Percentiles rank a stretch among this genome's conserved stretches.
Evolutionary conservation across 2,329 filamentous ascomycete species (phyloP).

Genomic region (Nothophaeocryptopus gaeumannii): DNA sequence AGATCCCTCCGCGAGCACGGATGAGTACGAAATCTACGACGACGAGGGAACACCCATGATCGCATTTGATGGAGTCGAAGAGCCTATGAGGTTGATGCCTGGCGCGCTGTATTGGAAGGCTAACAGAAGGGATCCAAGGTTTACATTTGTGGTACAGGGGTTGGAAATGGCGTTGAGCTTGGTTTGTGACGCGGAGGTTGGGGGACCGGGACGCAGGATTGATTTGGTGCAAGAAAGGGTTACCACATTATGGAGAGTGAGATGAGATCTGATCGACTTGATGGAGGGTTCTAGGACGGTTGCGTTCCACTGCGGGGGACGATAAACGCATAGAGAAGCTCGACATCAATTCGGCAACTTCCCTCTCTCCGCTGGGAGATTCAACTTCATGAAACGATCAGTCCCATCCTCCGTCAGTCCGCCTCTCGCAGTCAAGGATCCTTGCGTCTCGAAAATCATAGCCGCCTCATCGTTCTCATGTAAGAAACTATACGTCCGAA

Average conservation of each 20-base stretch:
- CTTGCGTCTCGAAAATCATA: conserved; percentile 30
- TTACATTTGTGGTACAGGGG: conserved; percentile 17
- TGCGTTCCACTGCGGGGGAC: too few species aligned
- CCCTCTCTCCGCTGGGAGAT: too few species aligned
- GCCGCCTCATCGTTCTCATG: conserved; percentile 28
- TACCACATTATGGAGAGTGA: too few species aligned
- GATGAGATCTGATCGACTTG: too few species aligned
- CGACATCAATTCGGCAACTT: too few species aligned
- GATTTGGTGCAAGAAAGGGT: conserved; percentile 9
- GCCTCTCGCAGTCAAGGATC: conserved; percentile 15
- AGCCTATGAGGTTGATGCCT: conserved; percentile 2
- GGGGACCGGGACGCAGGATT: conserved; percentile 1
- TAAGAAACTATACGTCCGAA: conserved; percentile 29
- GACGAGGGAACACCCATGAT: conserved; percentile 9
- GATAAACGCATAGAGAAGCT: too few species aligned
- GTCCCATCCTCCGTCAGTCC: conserved; percentile 8
- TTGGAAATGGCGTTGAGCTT: conserved; percentile 15
- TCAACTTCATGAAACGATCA: too few species aligned
- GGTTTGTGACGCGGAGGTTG: not conserved
- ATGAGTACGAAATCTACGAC: conserved; percentile 11
- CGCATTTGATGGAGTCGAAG: conserved; percentile 9
- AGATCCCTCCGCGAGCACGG: not conserved
- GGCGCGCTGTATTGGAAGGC: not conserved
- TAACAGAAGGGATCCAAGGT: conserved; percentile 3
- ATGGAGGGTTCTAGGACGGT: too few species aligned